These are phyloP conservation scores for Aspergillus unguis DNA, from an alignment of 2,329 filamentous ascomycete genomes.

Conservation along the genomic window DNA sequence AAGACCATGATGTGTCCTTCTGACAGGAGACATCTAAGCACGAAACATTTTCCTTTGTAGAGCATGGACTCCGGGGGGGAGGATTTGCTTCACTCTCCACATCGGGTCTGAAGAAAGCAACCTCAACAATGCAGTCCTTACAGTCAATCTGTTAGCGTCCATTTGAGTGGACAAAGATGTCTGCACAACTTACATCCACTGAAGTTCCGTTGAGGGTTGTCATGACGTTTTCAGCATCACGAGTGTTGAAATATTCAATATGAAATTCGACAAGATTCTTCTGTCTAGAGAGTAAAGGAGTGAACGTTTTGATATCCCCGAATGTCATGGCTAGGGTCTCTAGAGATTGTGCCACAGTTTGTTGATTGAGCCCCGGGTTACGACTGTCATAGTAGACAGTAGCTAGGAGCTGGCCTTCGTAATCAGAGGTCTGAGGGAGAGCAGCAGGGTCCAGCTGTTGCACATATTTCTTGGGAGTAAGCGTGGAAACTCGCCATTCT, in stretches of 20 bases:
- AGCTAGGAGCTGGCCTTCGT: slow-evolving; percentile 57
- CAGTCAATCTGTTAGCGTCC: background rate
- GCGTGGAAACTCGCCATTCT: slow-evolving; percentile 48
- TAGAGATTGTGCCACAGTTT: slow-evolving; percentile 48
- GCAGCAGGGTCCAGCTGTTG: slow-evolving; percentile 33
- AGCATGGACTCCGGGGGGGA: slow-evolving; percentile 15
- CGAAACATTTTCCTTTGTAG: slow-evolving; percentile 16
- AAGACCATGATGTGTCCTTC: slow-evolving; percentile 16
- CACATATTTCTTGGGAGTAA: slow-evolving; percentile 47
- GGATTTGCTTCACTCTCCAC: slow-evolving; percentile 18
- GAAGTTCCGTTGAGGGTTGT: slow-evolving; percentile 34
- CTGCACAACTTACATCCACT: slow-evolving; percentile 30
- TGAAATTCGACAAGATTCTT: slow-evolving; percentile 35
- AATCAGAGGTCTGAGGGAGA: slow-evolving; percentile 36
- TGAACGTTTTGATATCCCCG: slow-evolving; percentile 39
- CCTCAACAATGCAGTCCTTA: slow-evolving; percentile 31
- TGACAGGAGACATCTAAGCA: slow-evolving; percentile 17
- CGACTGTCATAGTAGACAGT: slow-evolving; percentile 44
- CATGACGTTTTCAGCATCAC: slow-evolving; percentile 35
- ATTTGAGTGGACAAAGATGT: background rate
- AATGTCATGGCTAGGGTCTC: slow-evolving; percentile 36
- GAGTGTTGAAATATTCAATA: slow-evolving; percentile 40
- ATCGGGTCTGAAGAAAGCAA: slow-evolving; percentile 32
- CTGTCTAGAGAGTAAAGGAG: slow-evolving; percentile 26
- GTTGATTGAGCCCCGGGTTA: slow-evolving; percentile 26